Percentiles rank a stretch among this genome's conserved stretches.
Evolutionary conservation across 768 basidiomycete species (phyloP).

Genomic region (Artomyces pyxidatus): DNA sequence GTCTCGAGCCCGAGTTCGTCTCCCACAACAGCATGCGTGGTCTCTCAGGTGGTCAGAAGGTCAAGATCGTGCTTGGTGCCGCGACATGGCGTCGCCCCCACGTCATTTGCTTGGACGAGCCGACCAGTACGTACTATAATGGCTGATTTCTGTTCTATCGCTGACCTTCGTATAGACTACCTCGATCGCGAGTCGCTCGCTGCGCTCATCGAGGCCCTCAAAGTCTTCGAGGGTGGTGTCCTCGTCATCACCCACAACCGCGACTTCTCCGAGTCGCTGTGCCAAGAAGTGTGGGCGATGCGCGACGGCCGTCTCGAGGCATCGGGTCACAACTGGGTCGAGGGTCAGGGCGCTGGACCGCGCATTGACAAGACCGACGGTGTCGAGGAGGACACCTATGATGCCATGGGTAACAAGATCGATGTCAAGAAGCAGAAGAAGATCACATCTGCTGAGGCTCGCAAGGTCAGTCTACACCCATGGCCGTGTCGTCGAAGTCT

Average conservation of each 20-base stretch:
- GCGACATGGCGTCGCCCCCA: constrained; percentile 99
- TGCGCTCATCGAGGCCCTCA: constrained; percentile 96
- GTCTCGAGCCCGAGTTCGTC: constrained; percentile 98
- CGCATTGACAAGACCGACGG: constrained; percentile 93
- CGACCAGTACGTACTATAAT: constrained; percentile 57
- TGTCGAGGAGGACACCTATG: constrained; percentile 85
- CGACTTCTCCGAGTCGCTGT: constrained; percentile 98
- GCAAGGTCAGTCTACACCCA: no score
- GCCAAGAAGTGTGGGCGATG: constrained; percentile 99
- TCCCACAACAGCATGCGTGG: constrained; percentile 99
- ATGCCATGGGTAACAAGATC: constrained; percentile 98
- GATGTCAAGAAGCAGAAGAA: constrained; percentile 83
- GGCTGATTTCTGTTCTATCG: background rate
- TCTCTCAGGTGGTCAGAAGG: constrained; percentile 97
- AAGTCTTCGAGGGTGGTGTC: constrained; percentile 97
- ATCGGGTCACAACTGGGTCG: constrained; percentile 99
- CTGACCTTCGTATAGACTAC: constrained; percentile 55
- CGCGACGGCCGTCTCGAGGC: constrained; percentile 93
- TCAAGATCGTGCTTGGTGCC: constrained; percentile 97
- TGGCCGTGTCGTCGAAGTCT: no score
- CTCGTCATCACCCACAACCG: constrained; percentile 97
- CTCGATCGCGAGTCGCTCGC: constrained; percentile 99
- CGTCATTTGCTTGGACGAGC: constrained; percentile 94
- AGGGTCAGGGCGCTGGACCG: constrained; percentile 92
- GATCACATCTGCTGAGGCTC: constrained; percentile 69